Evolutionary conservation across 768 basidiomycete genomes (phyloP).

Genomic region (Termitomyces sp.): DNA sequence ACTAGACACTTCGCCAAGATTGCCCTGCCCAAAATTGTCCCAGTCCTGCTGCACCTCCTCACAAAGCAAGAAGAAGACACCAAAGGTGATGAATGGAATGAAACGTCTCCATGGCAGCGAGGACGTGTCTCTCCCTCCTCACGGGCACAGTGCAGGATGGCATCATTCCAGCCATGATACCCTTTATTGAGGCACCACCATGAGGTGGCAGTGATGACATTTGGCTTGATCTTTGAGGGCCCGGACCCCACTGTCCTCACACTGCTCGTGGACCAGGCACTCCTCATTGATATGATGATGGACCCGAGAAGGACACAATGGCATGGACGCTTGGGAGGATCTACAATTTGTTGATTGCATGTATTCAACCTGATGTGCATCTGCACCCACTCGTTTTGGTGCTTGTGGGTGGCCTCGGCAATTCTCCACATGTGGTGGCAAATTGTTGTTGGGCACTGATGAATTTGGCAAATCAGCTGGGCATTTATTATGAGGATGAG

Average conservation of each 20-base stretch:
- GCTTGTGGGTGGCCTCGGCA: constrained; percentile 76
- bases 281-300: constrained; percentile 95
- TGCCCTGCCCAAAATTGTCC: no score
- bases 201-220: constrained; percentile 98
- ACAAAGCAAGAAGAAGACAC: constrained; percentile 95
- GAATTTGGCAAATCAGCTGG: constrained; percentile 92
- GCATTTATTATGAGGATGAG: constrained; percentile 61
- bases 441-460: constrained; percentile 97
- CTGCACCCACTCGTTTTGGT: constrained; percentile 81
- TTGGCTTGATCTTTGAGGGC: constrained; percentile 96
- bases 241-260: constrained; percentile 88
- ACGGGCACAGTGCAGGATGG: constrained; percentile 88
- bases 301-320: constrained; percentile 89
- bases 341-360: constrained; percentile 81
- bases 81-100: constrained; percentile 98
- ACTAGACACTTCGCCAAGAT: no score
- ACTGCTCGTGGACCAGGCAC: constrained; percentile 90
- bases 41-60: no score
- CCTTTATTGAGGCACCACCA: constrained; percentile 96
- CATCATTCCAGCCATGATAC: constrained; percentile 91
- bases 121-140: constrained; percentile 84
- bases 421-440: constrained; percentile 81
- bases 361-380: constrained; percentile 89
- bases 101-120: constrained; percentile 97
- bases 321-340: constrained; percentile 98